phyloP scores from a whole-genome alignment of 2,329 filamentous ascomycete genomes.

The Microdochium bolleyi region DNA sequence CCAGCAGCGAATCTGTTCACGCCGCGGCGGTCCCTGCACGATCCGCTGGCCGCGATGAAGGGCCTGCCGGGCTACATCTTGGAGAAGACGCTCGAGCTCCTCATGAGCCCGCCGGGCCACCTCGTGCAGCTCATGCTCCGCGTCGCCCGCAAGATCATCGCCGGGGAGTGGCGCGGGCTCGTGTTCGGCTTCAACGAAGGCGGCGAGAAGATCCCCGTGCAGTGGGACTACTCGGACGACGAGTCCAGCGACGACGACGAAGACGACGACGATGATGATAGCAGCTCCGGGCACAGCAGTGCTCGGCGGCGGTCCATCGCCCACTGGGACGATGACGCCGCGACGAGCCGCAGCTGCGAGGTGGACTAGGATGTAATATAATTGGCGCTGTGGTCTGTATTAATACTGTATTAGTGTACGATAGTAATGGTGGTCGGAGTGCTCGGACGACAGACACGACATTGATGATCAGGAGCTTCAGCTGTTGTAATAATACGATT shows the following conservation, averaged over 20 bases:
- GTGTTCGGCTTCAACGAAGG: slow-evolving; percentile 45
- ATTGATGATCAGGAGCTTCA: no score
- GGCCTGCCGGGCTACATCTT: slow-evolving; percentile 58
- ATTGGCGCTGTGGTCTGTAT: neutral
- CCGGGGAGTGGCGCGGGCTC: slow-evolving; percentile 54
- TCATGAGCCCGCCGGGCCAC: slow-evolving; percentile 73
- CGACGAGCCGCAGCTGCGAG: neutral
- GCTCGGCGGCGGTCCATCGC: neutral
- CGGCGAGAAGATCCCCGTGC: slow-evolving; percentile 46
- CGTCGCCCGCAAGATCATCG: slow-evolving; percentile 69
- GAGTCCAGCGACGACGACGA: slow-evolving; percentile 46
- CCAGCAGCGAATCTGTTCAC: slow-evolving; percentile 59
- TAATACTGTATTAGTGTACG: no score
- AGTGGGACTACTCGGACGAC: slow-evolving; percentile 56
- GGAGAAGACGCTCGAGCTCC: slow-evolving; percentile 66
- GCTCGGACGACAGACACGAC: no score
- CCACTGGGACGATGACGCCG: neutral
- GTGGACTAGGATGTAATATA: neutral
- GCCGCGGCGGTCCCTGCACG: slow-evolving; percentile 30
- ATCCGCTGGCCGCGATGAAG: slow-evolving; percentile 34
- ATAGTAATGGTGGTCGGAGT: no score
- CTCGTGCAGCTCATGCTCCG: slow-evolving; percentile 72
- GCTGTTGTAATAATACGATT: no score
- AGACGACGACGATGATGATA: slow-evolving; percentile 37
- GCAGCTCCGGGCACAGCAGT: neutral